Evolutionary conservation across 2,329 filamentous ascomycete genomes (phyloP), one percentile per base, ranked within the genome.

Genomic region (Bipolaris bicolor): DNA sequence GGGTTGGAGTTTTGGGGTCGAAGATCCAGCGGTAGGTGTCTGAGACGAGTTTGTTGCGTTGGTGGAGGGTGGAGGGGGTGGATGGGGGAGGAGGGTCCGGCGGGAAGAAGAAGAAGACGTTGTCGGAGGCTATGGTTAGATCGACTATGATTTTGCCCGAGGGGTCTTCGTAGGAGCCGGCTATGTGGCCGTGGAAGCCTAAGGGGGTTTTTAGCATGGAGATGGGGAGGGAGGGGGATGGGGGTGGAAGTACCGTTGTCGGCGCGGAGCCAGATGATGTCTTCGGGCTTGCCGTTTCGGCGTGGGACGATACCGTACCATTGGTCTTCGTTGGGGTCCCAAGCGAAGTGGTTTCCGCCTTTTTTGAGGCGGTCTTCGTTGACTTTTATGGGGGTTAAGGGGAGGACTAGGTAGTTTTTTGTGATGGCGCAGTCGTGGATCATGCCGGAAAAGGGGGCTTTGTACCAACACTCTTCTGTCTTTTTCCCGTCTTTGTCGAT

Each of bases 221-320:
- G 1, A 26, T 7, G 6, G 1, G 6, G 7, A 5, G 24, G 24
- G 24, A 7, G 24, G 7, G 22, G 24, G 24, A 2, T 1, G 24
- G 24, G 24, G 7, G 6, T 7, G 6, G 7, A 26, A 26, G 24
- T 26, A 82, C 82, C 82, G 52, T 84, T 84, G 47, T 81, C 79
- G 7, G 80, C 79, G 24, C 81, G 68, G 49, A 84, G 77, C 82
- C 83, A 84, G 1, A 80, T 70, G 40, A 84, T 81, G 66, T 85
- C 83, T 58, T 83, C 81, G 0, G 79, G 76, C 61, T 81, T 83
- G 0, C 78, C 82, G 3, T 79, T 79, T 3, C 79, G 69, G 7
- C 83, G 75, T 3, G 83, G 83, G 2, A 85, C 82, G 13, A 85
- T 74, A 0, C 81, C 83, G 60, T 85, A 85, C 71, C 80, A 81